Evolutionary conservation across 768 basidiomycete species (phyloP), one percentile per base, ranked within the genome.

Genomic region (Clavaria fumosa): DNA sequence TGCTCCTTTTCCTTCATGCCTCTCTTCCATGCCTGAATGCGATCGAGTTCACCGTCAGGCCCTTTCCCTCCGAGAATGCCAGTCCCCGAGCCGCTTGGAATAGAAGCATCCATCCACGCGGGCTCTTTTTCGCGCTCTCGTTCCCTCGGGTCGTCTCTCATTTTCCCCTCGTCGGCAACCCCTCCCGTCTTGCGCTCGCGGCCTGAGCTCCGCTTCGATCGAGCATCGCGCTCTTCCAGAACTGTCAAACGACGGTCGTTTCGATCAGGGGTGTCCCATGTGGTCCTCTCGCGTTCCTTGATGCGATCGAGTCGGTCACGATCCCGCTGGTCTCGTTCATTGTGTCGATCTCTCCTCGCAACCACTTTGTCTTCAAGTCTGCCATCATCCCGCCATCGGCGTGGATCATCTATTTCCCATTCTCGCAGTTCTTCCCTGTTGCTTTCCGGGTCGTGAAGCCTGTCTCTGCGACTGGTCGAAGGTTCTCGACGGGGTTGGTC

Each of bases 71-170:
- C 78, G 38, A 82, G 62, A 37, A 82, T 74, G 10, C 77, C 79
- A 33, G 62, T 59, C 22, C 58, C 60, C 12, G 71, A 53, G 17
- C 65, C 66, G 35, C 59, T 65, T 9, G 83, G 82, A 43, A 85
- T 67, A 51, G 84, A 85, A 14, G 80, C 75, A 45, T 86, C 85
- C 84, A 89, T 89, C 84, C 84, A 89, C 12, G 84, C 84, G 17
- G 84, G 85, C 51, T 88, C 85, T 49, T 80, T 84, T 60, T 89
- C 85, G 47, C 71, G 73, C 46, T 75, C 75, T 39, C 67, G 64
- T 35, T 76, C 72, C 44, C 60, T 58, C 36, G 59, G 57, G 19
- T 66, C 64, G 15, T 59, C 64, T 38, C 59, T 58, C 28, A 67
- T 68, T 37, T 61, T 69, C 10, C 50, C 57, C n/a, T 69, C 64